Evolutionary conservation across 371 early-diverging fungal genomes (phyloP), one percentile per base, ranked within the genome.

Genomic region (Nematocida major): DNA sequence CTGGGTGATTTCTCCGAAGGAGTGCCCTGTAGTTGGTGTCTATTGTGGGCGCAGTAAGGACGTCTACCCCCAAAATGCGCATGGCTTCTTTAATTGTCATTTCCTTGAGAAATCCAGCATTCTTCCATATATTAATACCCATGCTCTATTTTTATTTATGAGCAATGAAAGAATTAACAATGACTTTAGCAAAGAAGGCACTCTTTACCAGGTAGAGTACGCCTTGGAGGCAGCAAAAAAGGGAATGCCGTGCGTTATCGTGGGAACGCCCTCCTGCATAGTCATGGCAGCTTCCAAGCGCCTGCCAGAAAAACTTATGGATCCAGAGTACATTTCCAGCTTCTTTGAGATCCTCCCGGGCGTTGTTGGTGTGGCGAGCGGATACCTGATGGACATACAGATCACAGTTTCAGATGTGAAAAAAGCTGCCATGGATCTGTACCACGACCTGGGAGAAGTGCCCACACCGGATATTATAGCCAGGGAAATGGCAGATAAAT

Each of bases 211-310:
- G 51, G 77, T 85, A 13, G 84, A 85, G 67, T 85, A 85, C 66
- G 85, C 79, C 1, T 45, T 85, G n/a, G 84, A 83, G 54, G 85
- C 82, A 26, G 79, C 84, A 32, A 79, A 80, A 26, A 80, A 80
- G 28, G 65, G 73, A 2, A 49, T 79, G 53, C 81, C 84, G 34
- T 47, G 79, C 26, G 79, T 82, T n/a, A 63, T 80, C n/a, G 28
- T 82, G 24, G 59, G 50, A 18, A 62, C 76, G 1, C 79, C 62
- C 28, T 43, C 66, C 50, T 63, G 49, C 11, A 79, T 85, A 15
- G 80, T 81, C 1, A 77, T 67, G 54, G 82, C 82, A 13, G 68
- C 82, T 20, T 80, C 81, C 30, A 81, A 80, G 48, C 45, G 66
- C 22, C 38, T 63, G 20, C 66, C 53, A 13, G 77, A 78, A 39